Percentiles rank a stretch among this genome's conserved stretches.
Evolutionary conservation across 2,329 filamentous ascomycete genomes (phyloP).

Genomic region (Neofusicoccum sp.): DNA sequence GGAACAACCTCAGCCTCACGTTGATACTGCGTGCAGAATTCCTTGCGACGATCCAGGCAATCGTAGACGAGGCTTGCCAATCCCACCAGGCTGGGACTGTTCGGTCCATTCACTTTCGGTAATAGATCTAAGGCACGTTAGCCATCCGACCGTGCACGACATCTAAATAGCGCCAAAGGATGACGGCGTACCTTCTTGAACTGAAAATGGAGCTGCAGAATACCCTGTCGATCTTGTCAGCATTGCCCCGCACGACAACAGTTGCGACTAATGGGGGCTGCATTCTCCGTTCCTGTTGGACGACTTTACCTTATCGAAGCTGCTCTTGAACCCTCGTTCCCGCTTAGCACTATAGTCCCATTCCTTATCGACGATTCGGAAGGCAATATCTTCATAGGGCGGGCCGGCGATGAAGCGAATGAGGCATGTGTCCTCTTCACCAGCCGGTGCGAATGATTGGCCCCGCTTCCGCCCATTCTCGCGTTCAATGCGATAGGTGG

Average conservation of each 20-base stretch:
- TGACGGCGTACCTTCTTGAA: conserved; percentile 81
- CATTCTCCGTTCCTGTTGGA: neutral
- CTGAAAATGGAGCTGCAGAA: conserved; percentile 94
- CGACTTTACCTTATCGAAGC: conserved; percentile 88
- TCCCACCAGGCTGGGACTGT: neutral
- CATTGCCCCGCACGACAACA: conserved; percentile 17
- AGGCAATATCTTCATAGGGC: conserved; percentile 95
- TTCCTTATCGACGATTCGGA: conserved; percentile 95
- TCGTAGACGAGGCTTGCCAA: neutral
- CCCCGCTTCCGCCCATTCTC: conserved; percentile 88
- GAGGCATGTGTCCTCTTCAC: conserved; percentile 94
- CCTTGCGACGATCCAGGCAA: neutral
- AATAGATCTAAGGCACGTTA: conserved; percentile 47
- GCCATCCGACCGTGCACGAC: neutral
- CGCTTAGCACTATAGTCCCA: conserved; percentile 98
- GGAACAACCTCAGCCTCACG: neutral
- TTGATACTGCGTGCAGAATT: neutral
- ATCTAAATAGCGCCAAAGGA: neutral
- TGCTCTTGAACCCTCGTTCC: conserved; percentile 92
- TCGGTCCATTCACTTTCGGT: conserved; percentile 43
- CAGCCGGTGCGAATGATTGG: conserved; percentile 89
- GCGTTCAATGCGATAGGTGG: conserved; percentile 93
- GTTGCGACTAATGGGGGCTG: neutral
- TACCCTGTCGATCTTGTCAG: conserved; percentile 64
- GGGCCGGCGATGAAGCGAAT: conserved; percentile 95